These are phyloP conservation scores for Tuber umbilicatum DNA, from an alignment of 495 filamentous ascomycete genomes.

Conservation along the genomic window DNA sequence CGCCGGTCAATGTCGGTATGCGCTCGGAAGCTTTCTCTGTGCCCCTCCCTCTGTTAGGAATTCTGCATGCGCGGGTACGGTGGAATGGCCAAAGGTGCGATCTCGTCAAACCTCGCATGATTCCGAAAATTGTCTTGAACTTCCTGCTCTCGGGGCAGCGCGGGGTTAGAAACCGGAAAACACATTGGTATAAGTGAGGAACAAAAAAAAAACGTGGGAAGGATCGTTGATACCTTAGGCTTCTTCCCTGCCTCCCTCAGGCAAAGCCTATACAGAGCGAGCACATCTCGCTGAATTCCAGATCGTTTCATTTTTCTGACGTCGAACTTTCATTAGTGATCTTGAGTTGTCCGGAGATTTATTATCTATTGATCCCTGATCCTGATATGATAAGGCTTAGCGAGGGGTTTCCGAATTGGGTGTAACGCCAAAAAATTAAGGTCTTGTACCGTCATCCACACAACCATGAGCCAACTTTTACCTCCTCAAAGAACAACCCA, in stretches of 20 bases:
- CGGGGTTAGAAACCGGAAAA: slow-evolving; percentile 13
- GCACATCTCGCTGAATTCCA: slow-evolving; percentile 84
- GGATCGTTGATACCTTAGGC: slow-evolving; percentile 54
- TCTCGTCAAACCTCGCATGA: slow-evolving; percentile 43
- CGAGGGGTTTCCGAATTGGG: not conserved
- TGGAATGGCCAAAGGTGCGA: slow-evolving; percentile 43
- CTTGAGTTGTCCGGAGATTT: not conserved
- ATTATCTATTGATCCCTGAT: not conserved
- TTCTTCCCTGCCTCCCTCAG: slow-evolving; percentile 75
- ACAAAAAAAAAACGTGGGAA: slow-evolving; percentile 45
- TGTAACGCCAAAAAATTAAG: slow-evolving; percentile 21
- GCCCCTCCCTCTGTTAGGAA: slow-evolving; percentile 13
- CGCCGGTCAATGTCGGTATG: slow-evolving; percentile 67
- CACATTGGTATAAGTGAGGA: not conserved
- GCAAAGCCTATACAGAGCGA: slow-evolving; percentile 79
- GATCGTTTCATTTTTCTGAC: slow-evolving; percentile 55
- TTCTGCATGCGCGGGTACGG: slow-evolving; percentile 7
- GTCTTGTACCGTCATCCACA: slow-evolving; percentile 30
- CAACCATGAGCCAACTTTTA: slow-evolving; percentile 16
- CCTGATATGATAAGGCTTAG: slow-evolving; percentile 1
- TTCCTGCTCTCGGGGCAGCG: slow-evolving; percentile 20
- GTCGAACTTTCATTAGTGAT: not conserved
- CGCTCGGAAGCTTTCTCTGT: slow-evolving; percentile 69
- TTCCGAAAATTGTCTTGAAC: slow-evolving; percentile 35
- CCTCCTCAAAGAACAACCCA: not conserved